Evolutionary conservation across 371 early-diverging fungal species (phyloP).

Genomic region (Mortierella sp.): DNA sequence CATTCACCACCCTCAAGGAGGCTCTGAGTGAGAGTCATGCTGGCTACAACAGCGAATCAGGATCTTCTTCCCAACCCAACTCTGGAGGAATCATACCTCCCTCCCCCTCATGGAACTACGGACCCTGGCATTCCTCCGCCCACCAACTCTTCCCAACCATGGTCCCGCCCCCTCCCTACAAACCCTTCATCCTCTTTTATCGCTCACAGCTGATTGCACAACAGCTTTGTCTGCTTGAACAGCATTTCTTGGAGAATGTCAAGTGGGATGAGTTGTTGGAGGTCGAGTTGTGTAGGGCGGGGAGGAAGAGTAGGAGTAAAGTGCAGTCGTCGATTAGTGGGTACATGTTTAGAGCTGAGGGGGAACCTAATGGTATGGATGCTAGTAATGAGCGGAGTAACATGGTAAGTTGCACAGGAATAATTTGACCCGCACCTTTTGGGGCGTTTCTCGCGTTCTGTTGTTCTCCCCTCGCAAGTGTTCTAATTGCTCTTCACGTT

Average conservation of each 20-base stretch:
- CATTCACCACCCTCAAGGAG: conserved; percentile 18
- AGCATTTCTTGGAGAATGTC: conserved; percentile 65
- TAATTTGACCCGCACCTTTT: background rate
- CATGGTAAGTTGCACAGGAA: conserved; percentile 27
- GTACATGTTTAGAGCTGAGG: conserved; percentile 26
- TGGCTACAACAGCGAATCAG: background rate
- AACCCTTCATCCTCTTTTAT: conserved; percentile 67
- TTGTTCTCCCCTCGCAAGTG: too few species aligned
- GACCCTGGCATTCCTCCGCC: conserved; percentile 16
- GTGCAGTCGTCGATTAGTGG: conserved; percentile 36
- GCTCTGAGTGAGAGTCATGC: conserved; percentile 17
- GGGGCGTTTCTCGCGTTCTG: background rate
- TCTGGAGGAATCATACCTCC: conserved; percentile 12
- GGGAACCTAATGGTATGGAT: conserved; percentile 34
- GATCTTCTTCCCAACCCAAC: background rate
- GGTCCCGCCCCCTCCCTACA: conserved; percentile 38
- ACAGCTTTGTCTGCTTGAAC: conserved; percentile 71
- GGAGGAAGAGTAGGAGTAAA: conserved; percentile 25
- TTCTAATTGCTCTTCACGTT: background rate
- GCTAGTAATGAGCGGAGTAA: conserved; percentile 54
- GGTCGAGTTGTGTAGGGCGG: conserved; percentile 61
- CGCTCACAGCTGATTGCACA: conserved; percentile 72
- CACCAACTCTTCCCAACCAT: background rate
- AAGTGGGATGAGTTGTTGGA: conserved; percentile 73
- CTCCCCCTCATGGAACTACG: conserved; percentile 25